These are phyloP conservation scores for Apiotrichum porosum DNA, from an alignment of 1,284 basidiomycete species.

Conservation along the genomic window DNA sequence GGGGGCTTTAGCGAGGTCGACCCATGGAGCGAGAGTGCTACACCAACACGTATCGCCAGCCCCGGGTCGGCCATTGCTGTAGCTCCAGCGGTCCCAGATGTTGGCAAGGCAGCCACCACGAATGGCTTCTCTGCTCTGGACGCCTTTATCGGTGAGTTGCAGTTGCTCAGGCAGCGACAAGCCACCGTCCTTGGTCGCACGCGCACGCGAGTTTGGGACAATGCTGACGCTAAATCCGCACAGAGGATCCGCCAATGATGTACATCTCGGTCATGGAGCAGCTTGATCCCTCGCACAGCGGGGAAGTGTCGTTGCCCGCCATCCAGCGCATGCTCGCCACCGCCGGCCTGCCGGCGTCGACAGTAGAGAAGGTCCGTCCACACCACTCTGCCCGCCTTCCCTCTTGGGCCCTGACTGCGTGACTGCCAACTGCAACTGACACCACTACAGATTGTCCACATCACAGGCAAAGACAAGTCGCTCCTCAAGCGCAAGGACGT, in stretches of 20 bases:
- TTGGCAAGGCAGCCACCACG: background rate
- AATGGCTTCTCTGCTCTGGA: constrained; percentile 13
- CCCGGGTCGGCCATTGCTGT: constrained; percentile 1
- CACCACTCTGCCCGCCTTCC: too few species aligned
- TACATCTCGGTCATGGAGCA: constrained; percentile 69
- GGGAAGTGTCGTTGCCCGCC: constrained; percentile 72
- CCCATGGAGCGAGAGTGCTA: constrained; percentile 78
- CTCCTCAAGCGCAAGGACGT: constrained; percentile 56
- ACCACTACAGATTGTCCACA: constrained; percentile 64
- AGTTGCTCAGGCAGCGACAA: background rate
- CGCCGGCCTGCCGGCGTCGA: constrained; percentile 69
- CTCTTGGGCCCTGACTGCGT: background rate
- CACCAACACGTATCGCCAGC: constrained; percentile 51
- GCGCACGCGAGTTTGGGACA: too few species aligned
- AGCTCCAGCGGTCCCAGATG: too few species aligned
- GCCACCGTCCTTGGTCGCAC: too few species aligned
- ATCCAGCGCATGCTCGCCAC: constrained; percentile 71
- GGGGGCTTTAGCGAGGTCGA: constrained; percentile 61
- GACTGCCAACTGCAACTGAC: background rate
- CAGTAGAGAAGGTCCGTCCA: constrained; percentile 65
- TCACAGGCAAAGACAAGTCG: constrained; percentile 46
- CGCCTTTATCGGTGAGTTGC: constrained; percentile 31
- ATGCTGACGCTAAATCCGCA: constrained; percentile 49
- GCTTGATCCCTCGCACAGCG: constrained; percentile 62
- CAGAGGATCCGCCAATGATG: constrained; percentile 70